Evolutionary conservation across 768 basidiomycete species (phyloP), one percentile per base, ranked within the genome.

Genomic region (Pleurotus salmoneostramineus): DNA sequence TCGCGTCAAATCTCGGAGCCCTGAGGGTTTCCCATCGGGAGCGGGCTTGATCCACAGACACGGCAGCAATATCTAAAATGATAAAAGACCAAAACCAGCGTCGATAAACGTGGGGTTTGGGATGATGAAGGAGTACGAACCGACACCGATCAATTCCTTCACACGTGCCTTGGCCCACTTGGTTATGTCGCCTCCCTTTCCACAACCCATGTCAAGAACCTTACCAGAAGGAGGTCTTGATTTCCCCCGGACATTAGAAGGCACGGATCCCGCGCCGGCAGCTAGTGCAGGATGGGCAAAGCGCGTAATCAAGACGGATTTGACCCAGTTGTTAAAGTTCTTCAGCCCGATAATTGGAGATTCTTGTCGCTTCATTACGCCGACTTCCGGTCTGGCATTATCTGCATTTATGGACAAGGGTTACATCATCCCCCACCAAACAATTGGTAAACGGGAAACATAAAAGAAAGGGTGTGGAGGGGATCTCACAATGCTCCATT

Each of bases 261-360:
- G 63, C 59, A 64, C 70, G 60, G 60, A 60, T 56, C 63, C 59
- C 8, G 66, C 61, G 58, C 77, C 77, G 44, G 71, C 70, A 35
- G 77, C 71, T 37, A 93, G 78, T 34, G 77, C 86, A 2, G 89
- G 87, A 68, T 88, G 86, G 0, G 89, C 91, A 65, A 92, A 97
- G 54, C 90, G 90, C 6, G 89, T 87, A 67, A 99, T 97, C 61
- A 98, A 80, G 14, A 98, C 95, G 7, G 93, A 94, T 71, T 99
- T 99, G 64, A 98, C 89, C 97, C 97, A 99, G 75, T 99, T 99
- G 75, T 99, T 99, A 76, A 98, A 99, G 68, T 83, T 89, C 72
- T 97, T 98, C 56, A 99, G 83, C 37, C 97, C 97, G 56, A 97
- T 93, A 64, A 98, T 99, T 44, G 95, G 93, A 5, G 95, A 98